Evolutionary conservation across 2,329 filamentous ascomycete genomes (phyloP).

Genomic region (Alternaria metachromatica): DNA sequence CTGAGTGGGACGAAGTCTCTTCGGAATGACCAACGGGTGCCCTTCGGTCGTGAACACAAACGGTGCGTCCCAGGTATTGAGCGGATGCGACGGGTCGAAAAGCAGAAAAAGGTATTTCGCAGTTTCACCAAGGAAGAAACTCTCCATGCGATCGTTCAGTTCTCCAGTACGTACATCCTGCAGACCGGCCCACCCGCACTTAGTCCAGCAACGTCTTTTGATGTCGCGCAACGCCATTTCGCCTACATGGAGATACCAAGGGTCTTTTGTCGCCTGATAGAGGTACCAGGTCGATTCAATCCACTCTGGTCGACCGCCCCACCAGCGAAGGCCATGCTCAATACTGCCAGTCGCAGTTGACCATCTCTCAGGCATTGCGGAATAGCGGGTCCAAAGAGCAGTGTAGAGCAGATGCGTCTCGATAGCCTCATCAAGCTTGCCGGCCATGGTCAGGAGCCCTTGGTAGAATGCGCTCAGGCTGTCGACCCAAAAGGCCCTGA

Average conservation of each 20-base stretch:
- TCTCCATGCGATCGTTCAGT: conserved; percentile 94
- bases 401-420: conserved; percentile 90
- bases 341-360: conserved; percentile 83
- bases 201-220: conserved; percentile 83
- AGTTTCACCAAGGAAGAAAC: conserved; percentile 96
- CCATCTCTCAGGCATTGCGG: conserved; percentile 94
- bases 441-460: conserved; percentile 82
- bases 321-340: conserved; percentile 89
- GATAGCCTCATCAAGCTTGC: conserved; percentile 88
- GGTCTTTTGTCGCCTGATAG: conserved; percentile 91
- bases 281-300: conserved; percentile 96
- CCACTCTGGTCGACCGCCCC: conserved; percentile 94
- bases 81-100: conserved; percentile 82
- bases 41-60: conserved; percentile 97
- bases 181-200: conserved; percentile 91
- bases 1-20: conserved; percentile 37
- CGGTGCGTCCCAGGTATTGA: conserved; percentile 84
- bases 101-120: conserved; percentile 94
- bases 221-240: conserved; percentile 96
- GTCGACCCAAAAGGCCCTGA: conserved; percentile 93
- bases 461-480: conserved; percentile 96
- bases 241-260: conserved; percentile 94
- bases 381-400: conserved; percentile 92
- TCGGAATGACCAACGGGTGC: conserved; percentile 86
- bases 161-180: conserved; percentile 70